Conservation (phyloP, 345 rosid genomes). For the Arabidopsis suecica region DNA sequence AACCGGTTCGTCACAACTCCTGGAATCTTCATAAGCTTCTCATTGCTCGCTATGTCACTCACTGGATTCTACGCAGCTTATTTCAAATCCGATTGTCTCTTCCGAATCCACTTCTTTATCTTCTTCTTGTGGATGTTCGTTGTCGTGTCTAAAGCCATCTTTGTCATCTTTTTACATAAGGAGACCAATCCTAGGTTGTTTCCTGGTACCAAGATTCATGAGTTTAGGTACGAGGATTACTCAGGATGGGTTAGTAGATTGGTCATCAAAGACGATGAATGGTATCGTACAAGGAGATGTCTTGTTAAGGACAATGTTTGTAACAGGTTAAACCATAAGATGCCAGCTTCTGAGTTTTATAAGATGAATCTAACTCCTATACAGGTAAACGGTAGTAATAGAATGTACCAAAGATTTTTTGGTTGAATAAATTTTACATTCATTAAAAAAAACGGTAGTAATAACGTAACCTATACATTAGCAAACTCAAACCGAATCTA, state of each 20-base stretch:
- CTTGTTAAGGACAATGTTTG: constrained; percentile 40
- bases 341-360: constrained; percentile 39
- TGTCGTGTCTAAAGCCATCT: constrained; percentile 36
- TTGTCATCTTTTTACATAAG: constrained; percentile 13
- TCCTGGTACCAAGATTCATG: constrained; percentile 43
- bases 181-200: constrained; percentile 37
- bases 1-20: constrained; percentile 35
- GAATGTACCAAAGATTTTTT: too few relatives aligned
- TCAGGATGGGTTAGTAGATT: constrained; percentile 46
- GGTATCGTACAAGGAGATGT: constrained; percentile 46
- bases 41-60: constrained; percentile 28
- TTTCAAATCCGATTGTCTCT: constrained; percentile 44
- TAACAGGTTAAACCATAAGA: constrained; percentile 32
- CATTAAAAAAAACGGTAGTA: too few relatives aligned
- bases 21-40: constrained; percentile 42
- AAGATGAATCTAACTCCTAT: constrained; percentile 42
- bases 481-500: neutral
- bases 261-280: constrained; percentile 45
- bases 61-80: constrained; percentile 42
- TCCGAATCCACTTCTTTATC: constrained; percentile 42
- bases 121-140: constrained; percentile 47
- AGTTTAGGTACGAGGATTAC: constrained; percentile 43
- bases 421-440: too few relatives aligned
- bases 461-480: too few relatives aligned
- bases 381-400: neutral